These are phyloP conservation scores for Penicillium sp. DNA, from an alignment of 2,329 filamentous ascomycete species.

Conservation along the genomic window DNA sequence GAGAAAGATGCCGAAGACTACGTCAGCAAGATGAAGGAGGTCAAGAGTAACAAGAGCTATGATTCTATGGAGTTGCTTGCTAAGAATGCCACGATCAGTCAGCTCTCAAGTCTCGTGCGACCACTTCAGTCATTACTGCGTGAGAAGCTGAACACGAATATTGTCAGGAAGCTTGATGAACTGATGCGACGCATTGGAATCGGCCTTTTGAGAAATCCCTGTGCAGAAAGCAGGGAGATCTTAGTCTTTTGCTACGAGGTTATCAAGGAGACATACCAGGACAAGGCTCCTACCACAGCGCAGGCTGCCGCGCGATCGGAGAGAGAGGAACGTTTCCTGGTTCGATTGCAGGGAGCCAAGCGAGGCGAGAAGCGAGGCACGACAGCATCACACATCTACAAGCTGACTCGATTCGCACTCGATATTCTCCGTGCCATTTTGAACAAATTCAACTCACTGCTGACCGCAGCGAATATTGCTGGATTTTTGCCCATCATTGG, in stretches of 20 bases:
- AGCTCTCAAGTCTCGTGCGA: slow-evolving; percentile 67
- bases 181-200: slow-evolving; percentile 75
- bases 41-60: slow-evolving; percentile 96
- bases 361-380: slow-evolving; percentile 65
- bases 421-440: slow-evolving; percentile 81
- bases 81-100: slow-evolving; percentile 68
- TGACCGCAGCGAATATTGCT: slow-evolving; percentile 70
- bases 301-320: slow-evolving; percentile 22
- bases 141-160: slow-evolving; percentile 76
- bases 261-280: slow-evolving; percentile 76
- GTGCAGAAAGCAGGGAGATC: slow-evolving; percentile 70
- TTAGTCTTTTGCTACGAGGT: slow-evolving; percentile 95
- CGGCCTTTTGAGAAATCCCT: slow-evolving; percentile 75
- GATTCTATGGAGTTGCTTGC: slow-evolving; percentile 94
- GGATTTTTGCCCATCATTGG: slow-evolving; percentile 87
- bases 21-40: slow-evolving; percentile 89
- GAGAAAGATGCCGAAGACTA: slow-evolving; percentile 98
- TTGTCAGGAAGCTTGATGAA: slow-evolving; percentile 85
- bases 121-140: slow-evolving; percentile 73
- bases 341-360: slow-evolving; percentile 69
- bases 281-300: slow-evolving; percentile 43
- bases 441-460: slow-evolving; percentile 74
- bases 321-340: slow-evolving; percentile 57
- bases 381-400: slow-evolving; percentile 76
- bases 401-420: slow-evolving; percentile 79